Conservation (phyloP, 257 asterid species). For the Phtheirospermum japonicum region DNA sequence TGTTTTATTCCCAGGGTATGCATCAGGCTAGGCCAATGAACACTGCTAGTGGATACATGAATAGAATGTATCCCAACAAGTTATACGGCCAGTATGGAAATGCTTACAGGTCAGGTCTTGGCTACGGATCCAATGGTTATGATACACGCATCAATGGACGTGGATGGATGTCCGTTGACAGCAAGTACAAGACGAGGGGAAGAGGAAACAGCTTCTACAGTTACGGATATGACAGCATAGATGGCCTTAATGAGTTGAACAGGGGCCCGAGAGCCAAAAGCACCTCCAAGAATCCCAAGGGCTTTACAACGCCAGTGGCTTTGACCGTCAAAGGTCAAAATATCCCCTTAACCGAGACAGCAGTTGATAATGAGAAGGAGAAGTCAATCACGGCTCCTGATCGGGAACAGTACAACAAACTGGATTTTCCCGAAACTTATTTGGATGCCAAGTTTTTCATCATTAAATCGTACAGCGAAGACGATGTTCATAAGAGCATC, state of each 20-base stretch:
- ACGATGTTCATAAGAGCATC: slow-evolving; percentile 52
- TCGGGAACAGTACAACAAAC: slow-evolving; percentile 44
- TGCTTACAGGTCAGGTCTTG: slow-evolving; percentile 48
- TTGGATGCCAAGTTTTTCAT: slow-evolving; percentile 45
- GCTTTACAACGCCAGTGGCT: slow-evolving; percentile 37
- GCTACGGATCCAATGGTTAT: slow-evolving; percentile 48
- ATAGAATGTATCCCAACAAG: slow-evolving; percentile 52
- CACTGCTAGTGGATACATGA: slow-evolving; percentile 44
- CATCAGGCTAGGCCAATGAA: slow-evolving; percentile 43
- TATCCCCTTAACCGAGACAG: slow-evolving; percentile 37
- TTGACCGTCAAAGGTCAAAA: slow-evolving; percentile 60
- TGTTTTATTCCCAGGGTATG: slow-evolving; percentile 38
- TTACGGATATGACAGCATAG: slow-evolving; percentile 46
- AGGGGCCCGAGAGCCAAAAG: slow-evolving; percentile 65
- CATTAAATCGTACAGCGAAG: slow-evolving; percentile 53
- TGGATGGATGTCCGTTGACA: slow-evolving; percentile 51
- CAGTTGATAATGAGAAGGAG: slow-evolving; percentile 32
- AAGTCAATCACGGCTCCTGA: slow-evolving; percentile 31
- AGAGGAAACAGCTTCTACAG: slow-evolving; percentile 42
- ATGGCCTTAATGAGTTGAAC: slow-evolving; percentile 68
- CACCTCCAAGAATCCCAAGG: slow-evolving; percentile 40
- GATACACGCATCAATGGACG: slow-evolving; percentile 46
- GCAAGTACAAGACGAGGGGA: slow-evolving; percentile 55
- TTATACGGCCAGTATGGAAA: slow-evolving; percentile 56
- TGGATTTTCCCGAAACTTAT: slow-evolving; percentile 42